Evolutionary conservation across 352 stramenopile genomes (phyloP), one percentile per base, ranked within the genome.

Genomic region (Bremia lactucae): DNA sequence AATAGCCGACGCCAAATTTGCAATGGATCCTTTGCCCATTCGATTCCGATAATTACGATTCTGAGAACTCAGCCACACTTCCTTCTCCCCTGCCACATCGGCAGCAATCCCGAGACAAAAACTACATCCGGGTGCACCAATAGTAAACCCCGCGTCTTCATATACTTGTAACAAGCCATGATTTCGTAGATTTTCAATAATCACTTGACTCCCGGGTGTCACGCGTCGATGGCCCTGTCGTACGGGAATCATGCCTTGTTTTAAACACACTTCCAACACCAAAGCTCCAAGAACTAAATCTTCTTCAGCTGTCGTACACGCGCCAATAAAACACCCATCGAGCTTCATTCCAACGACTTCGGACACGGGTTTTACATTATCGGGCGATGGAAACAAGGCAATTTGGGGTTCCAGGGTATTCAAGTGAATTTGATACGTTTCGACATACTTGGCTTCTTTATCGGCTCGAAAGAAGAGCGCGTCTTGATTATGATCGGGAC

Each of bases 21-120:
- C 72, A 46, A 88, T 88, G 13, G 74, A 88, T 22, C 76, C 77
- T 42, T 71, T 73, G 39, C 79, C 79, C 79, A 92, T 92, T 36
- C 79, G 79, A 68, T 89, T 89, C 41, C 77, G 72, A 62, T 87
- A 92, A 62, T 92, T 92, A 16, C 79, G 76, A 62, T 92, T 92
- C 68, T 89, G 76, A 33, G 51, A 71, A 21, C 61, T 81, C 40
- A 92, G 74, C 77, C 79, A 89, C 38, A 92, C 79, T 31, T 92
- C 77, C 40, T 83, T 78, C 41, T 89, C 76, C 6, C 69, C 70
- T 2, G 77, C 76, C 5, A 92, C 76, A 38, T 89, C 79, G n/a
- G 76, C 77, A 29, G 72, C 79, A 20, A 92, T 89, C 22, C 72
- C 79, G 1, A 92, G 53, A 37, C 79, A 92, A 57, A 80, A 89